phyloP scores from a whole-genome alignment of 108 stramenopile genomes.

The Pseudonitzschia delicatissima region DNA sequence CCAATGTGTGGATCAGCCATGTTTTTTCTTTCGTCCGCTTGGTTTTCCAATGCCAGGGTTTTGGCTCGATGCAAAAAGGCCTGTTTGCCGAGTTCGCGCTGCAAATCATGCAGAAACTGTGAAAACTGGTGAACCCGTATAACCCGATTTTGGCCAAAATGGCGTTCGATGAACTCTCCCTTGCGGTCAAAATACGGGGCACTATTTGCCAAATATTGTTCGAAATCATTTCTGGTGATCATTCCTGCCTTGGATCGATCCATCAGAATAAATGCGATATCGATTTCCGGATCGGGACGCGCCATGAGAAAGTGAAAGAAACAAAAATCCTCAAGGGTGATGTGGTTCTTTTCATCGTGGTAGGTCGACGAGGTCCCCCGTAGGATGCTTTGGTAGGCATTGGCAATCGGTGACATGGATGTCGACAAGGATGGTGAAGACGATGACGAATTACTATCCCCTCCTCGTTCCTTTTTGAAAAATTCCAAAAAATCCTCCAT shows the following conservation, averaged over 20 bases:
- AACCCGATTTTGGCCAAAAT: slow-evolving; percentile 37
- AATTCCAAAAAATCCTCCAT: slow-evolving; percentile 51
- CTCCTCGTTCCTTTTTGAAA: slow-evolving; percentile 10
- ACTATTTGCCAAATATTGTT: slow-evolving; percentile 14
- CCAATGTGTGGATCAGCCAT: slow-evolving; percentile 12
- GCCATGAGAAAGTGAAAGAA: slow-evolving; percentile 53
- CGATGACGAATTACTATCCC: neutral
- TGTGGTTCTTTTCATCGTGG: slow-evolving; percentile 9
- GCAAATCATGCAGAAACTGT: slow-evolving; percentile 51
- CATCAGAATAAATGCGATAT: slow-evolving; percentile 53
- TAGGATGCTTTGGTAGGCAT: slow-evolving; percentile 31
- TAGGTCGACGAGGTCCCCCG: slow-evolving; percentile 9
- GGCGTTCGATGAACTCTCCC: slow-evolving; percentile 40
- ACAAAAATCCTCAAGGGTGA: slow-evolving; percentile 46
- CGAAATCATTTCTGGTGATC: slow-evolving; percentile 28
- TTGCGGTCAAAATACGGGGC: slow-evolving; percentile 28
- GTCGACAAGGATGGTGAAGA: neutral
- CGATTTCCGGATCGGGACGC: slow-evolving; percentile 54
- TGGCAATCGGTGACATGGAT: too few species aligned
- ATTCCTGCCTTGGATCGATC: slow-evolving; percentile 26
- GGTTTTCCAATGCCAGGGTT: neutral
- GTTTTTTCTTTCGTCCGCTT: slow-evolving; percentile 8
- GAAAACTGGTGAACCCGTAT: slow-evolving; percentile 42
- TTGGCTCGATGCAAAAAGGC: slow-evolving; percentile 34
- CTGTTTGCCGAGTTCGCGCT: slow-evolving; percentile 50